Evolutionary conservation across 768 basidiomycete species (phyloP).

Genomic region (Cystobasidium ongulense): DNA sequence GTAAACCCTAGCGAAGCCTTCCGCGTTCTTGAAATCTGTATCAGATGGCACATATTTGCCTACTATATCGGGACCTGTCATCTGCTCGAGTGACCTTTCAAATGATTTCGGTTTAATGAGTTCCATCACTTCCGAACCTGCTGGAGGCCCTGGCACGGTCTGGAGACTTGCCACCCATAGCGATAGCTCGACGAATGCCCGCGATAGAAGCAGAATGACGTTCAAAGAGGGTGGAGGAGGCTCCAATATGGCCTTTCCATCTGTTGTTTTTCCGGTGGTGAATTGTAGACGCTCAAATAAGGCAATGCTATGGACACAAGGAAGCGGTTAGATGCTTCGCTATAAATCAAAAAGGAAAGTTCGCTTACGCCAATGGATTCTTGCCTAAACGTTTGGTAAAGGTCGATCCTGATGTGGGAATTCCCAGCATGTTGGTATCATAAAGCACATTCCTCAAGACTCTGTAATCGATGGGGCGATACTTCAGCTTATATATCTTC

Average conservation of each 20-base stretch:
- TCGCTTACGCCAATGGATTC: neutral
- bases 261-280: neutral
- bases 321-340: neutral
- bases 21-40: neutral
- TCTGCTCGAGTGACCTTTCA: neutral
- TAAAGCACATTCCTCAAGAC: constrained; percentile 1
- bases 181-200: constrained; percentile 24
- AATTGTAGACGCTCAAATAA: neutral
- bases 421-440: neutral
- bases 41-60: neutral
- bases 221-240: neutral
- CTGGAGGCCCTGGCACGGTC: neutral
- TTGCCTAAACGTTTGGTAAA: constrained; percentile 10
- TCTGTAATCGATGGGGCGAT: neutral
- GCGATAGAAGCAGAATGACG: neutral
- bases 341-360: neutral
- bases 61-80: neutral
- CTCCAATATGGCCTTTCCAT: neutral
- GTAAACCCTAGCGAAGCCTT: constrained; percentile 1
- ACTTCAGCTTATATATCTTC: too few species aligned
- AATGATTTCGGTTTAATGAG: neutral
- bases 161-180: neutral
- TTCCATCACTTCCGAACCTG: neutral
- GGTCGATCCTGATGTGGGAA: constrained; percentile 4
- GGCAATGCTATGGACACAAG: neutral